These are phyloP conservation scores for Zygnema circumcarinatum DNA, from an alignment of 139 green algal genomes.

Conservation along the genomic window DNA sequence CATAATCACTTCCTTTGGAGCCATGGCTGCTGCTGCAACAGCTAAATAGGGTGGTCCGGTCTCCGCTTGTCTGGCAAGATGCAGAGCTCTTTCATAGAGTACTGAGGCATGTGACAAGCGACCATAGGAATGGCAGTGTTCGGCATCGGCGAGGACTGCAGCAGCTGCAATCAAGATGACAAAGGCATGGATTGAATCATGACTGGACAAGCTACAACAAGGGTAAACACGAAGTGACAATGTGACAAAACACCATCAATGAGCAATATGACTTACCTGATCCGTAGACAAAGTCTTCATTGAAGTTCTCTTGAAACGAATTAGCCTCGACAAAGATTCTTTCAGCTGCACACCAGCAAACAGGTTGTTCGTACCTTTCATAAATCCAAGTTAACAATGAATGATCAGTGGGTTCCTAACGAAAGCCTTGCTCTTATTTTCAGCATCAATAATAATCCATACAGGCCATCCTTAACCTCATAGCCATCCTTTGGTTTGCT, in stretches of 20 bases:
- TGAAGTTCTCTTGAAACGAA: not conserved
- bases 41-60: not conserved
- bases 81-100: not conserved
- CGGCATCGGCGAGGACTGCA: not conserved
- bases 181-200: too few species aligned
- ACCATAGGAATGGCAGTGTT: not conserved
- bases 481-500: too few species aligned
- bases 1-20: not conserved
- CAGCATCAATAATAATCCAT: too few species aligned
- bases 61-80: not conserved
- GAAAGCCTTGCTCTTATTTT: too few species aligned
- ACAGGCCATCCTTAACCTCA: too few species aligned
- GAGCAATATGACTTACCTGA: too few species aligned
- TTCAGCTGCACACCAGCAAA: not conserved
- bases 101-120: not conserved
- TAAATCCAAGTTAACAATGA: too few species aligned
- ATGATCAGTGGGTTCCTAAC: too few species aligned
- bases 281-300: not conserved
- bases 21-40: not conserved
- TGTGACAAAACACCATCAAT: too few species aligned
- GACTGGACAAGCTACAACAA: too few species aligned
- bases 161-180: not conserved
- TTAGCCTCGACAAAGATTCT: not conserved
- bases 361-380: too few species aligned
- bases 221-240: too few species aligned